A percentile compares a stretch with the other conserved stretches of the same genome.
These are phyloP conservation scores for Heliosperma pusillum DNA, from an alignment of 148 eudicot species.

Conservation along the genomic window DNA sequence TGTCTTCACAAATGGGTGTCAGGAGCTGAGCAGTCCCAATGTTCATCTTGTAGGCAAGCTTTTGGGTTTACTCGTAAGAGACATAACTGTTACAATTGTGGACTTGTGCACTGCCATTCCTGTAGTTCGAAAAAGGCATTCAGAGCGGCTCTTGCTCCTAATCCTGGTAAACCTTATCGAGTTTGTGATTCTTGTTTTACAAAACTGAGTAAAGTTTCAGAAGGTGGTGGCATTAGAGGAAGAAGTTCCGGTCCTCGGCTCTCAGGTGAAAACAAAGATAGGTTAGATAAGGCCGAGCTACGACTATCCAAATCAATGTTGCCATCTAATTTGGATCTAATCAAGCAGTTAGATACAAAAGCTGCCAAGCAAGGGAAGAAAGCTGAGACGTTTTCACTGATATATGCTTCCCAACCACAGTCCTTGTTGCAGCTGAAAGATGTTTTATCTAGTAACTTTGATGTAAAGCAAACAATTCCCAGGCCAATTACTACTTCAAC, in stretches of 20 bases:
- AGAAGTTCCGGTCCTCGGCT: slow-evolving; percentile 72
- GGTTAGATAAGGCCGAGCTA: slow-evolving; percentile 77
- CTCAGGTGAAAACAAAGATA: slow-evolving; percentile 91
- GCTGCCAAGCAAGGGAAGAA: slow-evolving; percentile 92
- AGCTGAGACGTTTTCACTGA: slow-evolving; percentile 60
- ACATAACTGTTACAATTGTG: slow-evolving; percentile 98
- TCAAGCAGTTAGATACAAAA: slow-evolving; percentile 77
- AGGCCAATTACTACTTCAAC: slow-evolving; percentile 56
- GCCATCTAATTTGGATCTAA: slow-evolving; percentile 71
- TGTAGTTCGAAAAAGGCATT: slow-evolving; percentile 83
- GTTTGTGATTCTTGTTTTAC: slow-evolving; percentile 88
- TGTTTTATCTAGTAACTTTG: slow-evolving; percentile 48
- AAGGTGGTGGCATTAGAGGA: slow-evolving; percentile 47
- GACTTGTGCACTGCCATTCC: slow-evolving; percentile 91
- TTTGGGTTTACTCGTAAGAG: slow-evolving; percentile 94
- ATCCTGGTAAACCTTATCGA: slow-evolving; percentile 85
- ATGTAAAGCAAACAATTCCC: slow-evolving; percentile 56
- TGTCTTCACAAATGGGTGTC: slow-evolving; percentile 99
- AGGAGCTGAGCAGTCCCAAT: slow-evolving; percentile 95
- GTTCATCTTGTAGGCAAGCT: slow-evolving; percentile 90
- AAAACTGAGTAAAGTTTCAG: slow-evolving; percentile 76
- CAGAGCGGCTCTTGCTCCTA: slow-evolving; percentile 88
- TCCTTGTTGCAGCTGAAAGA: slow-evolving; percentile 75
- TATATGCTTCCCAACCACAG: slow-evolving; percentile 60
- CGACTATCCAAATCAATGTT: slow-evolving; percentile 49